These are phyloP conservation scores for Trifolium subterraneum DNA, from an alignment of 306 rosid species.

Conservation along the genomic window DNA sequence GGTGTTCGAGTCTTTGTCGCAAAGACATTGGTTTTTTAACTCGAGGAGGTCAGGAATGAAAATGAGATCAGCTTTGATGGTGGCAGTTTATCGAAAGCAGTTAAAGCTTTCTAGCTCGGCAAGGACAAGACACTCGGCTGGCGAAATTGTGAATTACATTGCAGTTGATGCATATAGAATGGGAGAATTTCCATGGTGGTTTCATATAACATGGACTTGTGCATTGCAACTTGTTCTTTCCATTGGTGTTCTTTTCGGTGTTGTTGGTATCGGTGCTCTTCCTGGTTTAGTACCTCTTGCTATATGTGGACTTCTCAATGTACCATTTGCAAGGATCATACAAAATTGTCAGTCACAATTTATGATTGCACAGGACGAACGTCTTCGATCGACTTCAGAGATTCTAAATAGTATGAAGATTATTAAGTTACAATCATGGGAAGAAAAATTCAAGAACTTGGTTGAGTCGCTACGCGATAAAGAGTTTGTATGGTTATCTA, in stretches of 20 bases:
- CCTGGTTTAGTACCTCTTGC: constrained; percentile 64
- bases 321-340: constrained; percentile 64
- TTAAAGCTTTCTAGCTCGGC: constrained; percentile 69
- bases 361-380: constrained; percentile 75
- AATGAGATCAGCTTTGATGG: constrained; percentile 85
- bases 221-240: constrained; percentile 54
- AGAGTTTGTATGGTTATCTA: constrained; percentile 72
- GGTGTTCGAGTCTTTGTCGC: constrained; percentile 63
- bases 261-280: constrained; percentile 74
- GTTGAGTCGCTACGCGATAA: constrained; percentile 55
- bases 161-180: constrained; percentile 82
- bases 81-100: constrained; percentile 72
- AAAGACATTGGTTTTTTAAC: constrained; percentile 70
- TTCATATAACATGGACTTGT: constrained; percentile 59
- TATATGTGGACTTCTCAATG: constrained; percentile 61
- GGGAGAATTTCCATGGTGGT: constrained; percentile 95
- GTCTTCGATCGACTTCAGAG: constrained; percentile 80
- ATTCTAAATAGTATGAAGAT: constrained; percentile 78
- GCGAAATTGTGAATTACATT: constrained; percentile 79
- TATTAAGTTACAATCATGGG: constrained; percentile 89
- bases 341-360: constrained; percentile 66
- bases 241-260: constrained; percentile 55
- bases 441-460: constrained; percentile 60
- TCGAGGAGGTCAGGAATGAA: constrained; percentile 76
- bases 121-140: constrained; percentile 67